Conservation (phyloP, 768 basidiomycete species). For the Termitomyces sp. region DNA sequence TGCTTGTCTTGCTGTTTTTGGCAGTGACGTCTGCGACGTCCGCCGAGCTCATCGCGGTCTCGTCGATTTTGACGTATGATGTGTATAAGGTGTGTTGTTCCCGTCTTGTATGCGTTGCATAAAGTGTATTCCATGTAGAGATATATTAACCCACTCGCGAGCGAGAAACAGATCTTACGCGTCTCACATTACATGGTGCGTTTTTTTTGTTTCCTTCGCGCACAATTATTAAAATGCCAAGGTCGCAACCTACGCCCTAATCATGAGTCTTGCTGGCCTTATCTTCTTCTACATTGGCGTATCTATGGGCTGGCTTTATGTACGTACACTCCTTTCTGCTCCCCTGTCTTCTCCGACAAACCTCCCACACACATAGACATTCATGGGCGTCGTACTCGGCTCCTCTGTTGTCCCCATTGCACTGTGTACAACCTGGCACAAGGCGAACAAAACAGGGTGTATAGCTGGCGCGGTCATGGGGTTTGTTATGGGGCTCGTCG, state of each 20-base stretch:
- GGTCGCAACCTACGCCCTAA: slow-evolving; percentile 66
- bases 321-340: slow-evolving; percentile 28
- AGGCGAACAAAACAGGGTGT: slow-evolving; percentile 82
- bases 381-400: slow-evolving; percentile 86
- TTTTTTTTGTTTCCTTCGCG: not conserved
- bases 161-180: slow-evolving; percentile 63
- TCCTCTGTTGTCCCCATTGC: slow-evolving; percentile 87
- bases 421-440: slow-evolving; percentile 79
- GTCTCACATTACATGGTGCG: slow-evolving; percentile 68
- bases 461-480: slow-evolving; percentile 67
- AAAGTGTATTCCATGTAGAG: slow-evolving; percentile 26
- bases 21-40: slow-evolving; percentile 83
- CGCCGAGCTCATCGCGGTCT: slow-evolving; percentile 91
- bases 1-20: slow-evolving; percentile 80
- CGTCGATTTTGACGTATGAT: slow-evolving; percentile 79
- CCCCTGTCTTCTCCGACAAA: not conserved
- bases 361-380: slow-evolving; percentile 42
- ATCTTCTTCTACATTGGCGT: slow-evolving; percentile 91
- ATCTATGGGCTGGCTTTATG: slow-evolving; percentile 92
- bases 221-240: slow-evolving; percentile 16
- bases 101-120: not conserved
- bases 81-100: slow-evolving; percentile 60
- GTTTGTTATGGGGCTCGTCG: slow-evolving; percentile 63
- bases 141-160: slow-evolving; percentile 81
- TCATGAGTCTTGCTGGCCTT: slow-evolving; percentile 79